Evolutionary conservation across 192 early-diverging fungal genomes (phyloP).

Genomic region (Entomortierella beljakovae): DNA sequence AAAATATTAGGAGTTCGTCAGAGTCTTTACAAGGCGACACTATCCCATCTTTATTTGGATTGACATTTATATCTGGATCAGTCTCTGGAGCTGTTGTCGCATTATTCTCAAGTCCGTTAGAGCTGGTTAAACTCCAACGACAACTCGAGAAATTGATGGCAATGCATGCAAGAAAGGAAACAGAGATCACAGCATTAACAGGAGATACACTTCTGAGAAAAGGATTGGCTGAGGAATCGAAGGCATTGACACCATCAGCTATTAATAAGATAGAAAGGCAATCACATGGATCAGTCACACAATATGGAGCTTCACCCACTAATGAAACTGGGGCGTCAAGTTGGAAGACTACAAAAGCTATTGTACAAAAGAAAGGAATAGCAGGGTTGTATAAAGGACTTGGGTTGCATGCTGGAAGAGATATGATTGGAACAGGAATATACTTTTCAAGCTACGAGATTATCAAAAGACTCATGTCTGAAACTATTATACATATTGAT

Average conservation of each 20-base stretch:
- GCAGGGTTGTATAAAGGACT: conserved; percentile 61
- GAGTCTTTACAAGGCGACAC: conserved; percentile 45
- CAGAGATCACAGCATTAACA: conserved; percentile 54
- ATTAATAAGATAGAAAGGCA: conserved; percentile 12
- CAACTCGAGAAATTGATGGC: conserved; percentile 74
- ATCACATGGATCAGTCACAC: conserved; percentile 32
- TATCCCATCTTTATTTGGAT: conserved; percentile 54
- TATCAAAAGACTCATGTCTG: conserved; percentile 59
- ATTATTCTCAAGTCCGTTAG: conserved; percentile 77
- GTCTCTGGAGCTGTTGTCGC: conserved; percentile 75
- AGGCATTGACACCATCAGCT: conserved; percentile 6
- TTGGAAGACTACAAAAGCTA: conserved; percentile 64
- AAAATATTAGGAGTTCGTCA: conserved; percentile 56
- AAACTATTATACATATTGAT: conserved; percentile 52
- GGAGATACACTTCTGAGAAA: conserved; percentile 34
- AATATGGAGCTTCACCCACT: conserved; percentile 17
- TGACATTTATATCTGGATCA: conserved; percentile 67
- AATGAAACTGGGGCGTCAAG: conserved; percentile 56
- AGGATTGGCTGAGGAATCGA: conserved; percentile 36
- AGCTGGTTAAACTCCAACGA: conserved; percentile 82
- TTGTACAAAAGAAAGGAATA: conserved; percentile 60
- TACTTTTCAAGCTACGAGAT: conserved; percentile 82
- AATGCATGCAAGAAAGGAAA: conserved; percentile 59
- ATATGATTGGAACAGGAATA: conserved; percentile 75
- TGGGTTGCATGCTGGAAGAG: conserved; percentile 61